Base-by-base conservation (phyloP, 306 rosid genomes). In the Canavalia gladiata region DNA sequence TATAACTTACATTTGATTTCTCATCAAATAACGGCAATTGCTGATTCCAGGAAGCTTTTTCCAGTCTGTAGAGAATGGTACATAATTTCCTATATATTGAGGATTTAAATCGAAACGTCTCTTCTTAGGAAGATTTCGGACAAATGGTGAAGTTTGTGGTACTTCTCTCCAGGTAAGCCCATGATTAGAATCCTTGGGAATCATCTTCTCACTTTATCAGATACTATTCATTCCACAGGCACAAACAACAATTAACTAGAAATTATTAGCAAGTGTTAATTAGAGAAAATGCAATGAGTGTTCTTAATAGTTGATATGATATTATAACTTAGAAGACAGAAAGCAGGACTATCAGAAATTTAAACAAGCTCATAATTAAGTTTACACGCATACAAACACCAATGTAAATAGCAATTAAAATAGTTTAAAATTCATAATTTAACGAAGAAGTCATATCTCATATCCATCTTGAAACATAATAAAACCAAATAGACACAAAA, bases 1-100 rank as follows among this genome's bases (percentile, higher is more conserved):
- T 5, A 42, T 49, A 42, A 78, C 91, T 88, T 74, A 89, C 92
- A 86, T 80, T 34, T 43, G 37, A 1, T 30, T 49, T 46, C 74
- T 62, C 8, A 82, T 76, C 34, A 9, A 56, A 55, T 39, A 0
- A 35, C 86, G 84, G n/a, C 4, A 0, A 43, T 6, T 1, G 51
- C 0, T 2, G 7, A 86, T 46, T 72, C 70, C 28, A 1, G 75
- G 54, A 76, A 50, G 69, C 8, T 68, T 58, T 5, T 62, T 81
- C 91, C 89, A 88, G 55, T 78, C 81, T 6, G 37, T 39, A 25
- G 33, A 77, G 81, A 7, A 12, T 8, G 68, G 51, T 6, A 7
- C 73, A 69, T 77, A 82, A 42, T 64, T 10, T 34, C 5, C 63
- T 11, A 10, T 13, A 28, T 42, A 12, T 34, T 68, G 84, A 33